phyloP scores from a whole-genome alignment of 495 filamentous ascomycete genomes.

The Aspergillus diversus region DNA sequence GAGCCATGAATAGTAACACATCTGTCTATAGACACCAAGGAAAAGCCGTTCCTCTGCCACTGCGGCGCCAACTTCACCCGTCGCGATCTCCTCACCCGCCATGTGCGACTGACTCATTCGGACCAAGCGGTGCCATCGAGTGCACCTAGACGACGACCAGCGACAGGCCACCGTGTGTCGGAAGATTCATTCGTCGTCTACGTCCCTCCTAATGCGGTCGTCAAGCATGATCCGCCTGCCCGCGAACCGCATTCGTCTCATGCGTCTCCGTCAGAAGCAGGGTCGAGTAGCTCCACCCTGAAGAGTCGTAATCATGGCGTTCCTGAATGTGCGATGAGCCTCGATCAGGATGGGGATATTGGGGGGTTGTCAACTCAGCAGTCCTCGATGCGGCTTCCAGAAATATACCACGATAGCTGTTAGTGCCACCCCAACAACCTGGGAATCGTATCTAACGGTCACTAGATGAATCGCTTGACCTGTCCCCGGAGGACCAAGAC shows the following conservation, averaged over 20 bases:
- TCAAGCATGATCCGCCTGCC: not conserved
- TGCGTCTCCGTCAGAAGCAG: not conserved
- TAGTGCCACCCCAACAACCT: not conserved
- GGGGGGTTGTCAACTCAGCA: not conserved
- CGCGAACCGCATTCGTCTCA: too few relatives aligned
- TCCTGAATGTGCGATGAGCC: not conserved
- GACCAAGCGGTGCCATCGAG: not conserved
- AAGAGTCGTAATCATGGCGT: not conserved
- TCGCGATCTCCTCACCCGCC: slow-evolving; percentile 16
- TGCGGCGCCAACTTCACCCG: slow-evolving; percentile 16
- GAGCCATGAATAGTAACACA: not conserved
- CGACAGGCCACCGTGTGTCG: not conserved
- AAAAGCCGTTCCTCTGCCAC: slow-evolving; percentile 17
- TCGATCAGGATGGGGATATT: not conserved
- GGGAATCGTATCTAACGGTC: not conserved
- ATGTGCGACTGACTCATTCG: slow-evolving; percentile 6
- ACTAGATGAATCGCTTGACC: not conserved
- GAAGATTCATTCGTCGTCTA: not conserved
- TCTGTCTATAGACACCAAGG: slow-evolving; percentile 13
- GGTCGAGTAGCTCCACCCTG: not conserved
- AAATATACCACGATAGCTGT: not conserved
- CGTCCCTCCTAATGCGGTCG: not conserved
- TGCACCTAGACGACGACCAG: not conserved
- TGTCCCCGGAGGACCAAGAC: slow-evolving; percentile 7
- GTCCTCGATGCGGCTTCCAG: not conserved